phyloP scores from a whole-genome alignment of 129 eudicot genomes.

The Centrapalus pauciflorus region DNA sequence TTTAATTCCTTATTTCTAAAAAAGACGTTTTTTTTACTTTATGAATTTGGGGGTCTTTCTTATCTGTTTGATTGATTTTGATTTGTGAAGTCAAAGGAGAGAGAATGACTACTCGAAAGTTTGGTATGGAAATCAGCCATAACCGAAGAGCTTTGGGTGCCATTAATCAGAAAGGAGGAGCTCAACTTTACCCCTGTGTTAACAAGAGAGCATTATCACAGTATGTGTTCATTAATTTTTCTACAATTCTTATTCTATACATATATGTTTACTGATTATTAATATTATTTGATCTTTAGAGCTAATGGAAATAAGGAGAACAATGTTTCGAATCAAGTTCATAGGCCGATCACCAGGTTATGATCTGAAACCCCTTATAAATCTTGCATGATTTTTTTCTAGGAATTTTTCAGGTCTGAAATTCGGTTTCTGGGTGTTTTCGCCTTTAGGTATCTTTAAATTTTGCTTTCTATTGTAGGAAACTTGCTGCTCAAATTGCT shows the following conservation, averaged over 20 bases:
- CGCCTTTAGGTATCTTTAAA: too few relatives aligned
- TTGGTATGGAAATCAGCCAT: constrained; percentile 51
- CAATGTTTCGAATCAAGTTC: constrained; percentile 22
- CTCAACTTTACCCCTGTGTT: constrained; percentile 48
- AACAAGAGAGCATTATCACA: constrained; percentile 60
- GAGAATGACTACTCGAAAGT: constrained; percentile 33
- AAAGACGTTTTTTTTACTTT: not conserved
- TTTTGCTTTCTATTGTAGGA: constrained; percentile 41
- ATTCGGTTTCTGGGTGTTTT: not conserved
- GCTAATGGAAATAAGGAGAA: constrained; percentile 30
- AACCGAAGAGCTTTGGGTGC: constrained; percentile 62
- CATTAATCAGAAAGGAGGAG: constrained; percentile 59
- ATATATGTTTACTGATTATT: constrained; percentile 3
- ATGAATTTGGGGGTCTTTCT: not conserved
- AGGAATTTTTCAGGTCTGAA: not conserved
- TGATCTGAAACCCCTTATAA: not conserved
- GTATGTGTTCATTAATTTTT: constrained; percentile 18
- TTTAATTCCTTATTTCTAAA: not conserved
- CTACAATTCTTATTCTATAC: not conserved
- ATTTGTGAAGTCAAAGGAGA: constrained; percentile 24
- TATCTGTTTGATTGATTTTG: not conserved
- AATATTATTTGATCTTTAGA: constrained; percentile 16
- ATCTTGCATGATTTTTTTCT: not conserved
- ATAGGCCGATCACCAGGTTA: constrained; percentile 34
- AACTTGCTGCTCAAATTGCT: constrained; percentile 67